phyloP scores from a whole-genome alignment of 2,329 filamentous ascomycete species.

The Fonsecaea pedrosoi region DNA sequence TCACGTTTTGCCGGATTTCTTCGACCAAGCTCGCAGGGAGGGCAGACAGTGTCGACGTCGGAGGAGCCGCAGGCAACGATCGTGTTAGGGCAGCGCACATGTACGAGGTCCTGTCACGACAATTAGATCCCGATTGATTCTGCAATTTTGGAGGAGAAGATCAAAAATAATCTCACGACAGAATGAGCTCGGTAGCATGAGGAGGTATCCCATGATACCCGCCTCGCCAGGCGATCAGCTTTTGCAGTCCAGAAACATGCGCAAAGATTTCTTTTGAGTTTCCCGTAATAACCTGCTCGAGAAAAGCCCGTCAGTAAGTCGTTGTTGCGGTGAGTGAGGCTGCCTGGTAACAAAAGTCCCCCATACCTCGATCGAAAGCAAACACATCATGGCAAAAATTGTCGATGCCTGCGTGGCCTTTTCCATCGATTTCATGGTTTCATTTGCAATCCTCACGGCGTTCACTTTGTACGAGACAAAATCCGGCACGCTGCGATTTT shows the following conservation, averaged over 20 bases:
- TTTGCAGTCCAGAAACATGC: slow-evolving; percentile 29
- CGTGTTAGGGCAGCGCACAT: slow-evolving; percentile 29
- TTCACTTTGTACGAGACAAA: slow-evolving; percentile 32
- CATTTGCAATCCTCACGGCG: slow-evolving; percentile 27
- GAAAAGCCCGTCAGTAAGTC: not conserved
- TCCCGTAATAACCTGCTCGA: slow-evolving; percentile 24
- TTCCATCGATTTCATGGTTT: slow-evolving; percentile 30
- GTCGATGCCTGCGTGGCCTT: slow-evolving; percentile 27
- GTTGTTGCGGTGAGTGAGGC: not conserved
- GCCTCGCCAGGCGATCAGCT: slow-evolving; percentile 28
- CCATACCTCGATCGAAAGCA: slow-evolving; percentile 28
- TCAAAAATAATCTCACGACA: slow-evolving; percentile 20
- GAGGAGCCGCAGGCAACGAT: slow-evolving; percentile 25
- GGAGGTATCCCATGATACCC: slow-evolving; percentile 28
- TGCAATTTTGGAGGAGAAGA: not conserved
- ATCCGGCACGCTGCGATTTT: slow-evolving; percentile 27
- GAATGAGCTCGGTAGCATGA: slow-evolving; percentile 26
- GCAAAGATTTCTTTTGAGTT: slow-evolving; percentile 29
- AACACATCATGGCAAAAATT: slow-evolving; percentile 31
- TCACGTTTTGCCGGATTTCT: slow-evolving; percentile 24
- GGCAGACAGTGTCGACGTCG: slow-evolving; percentile 22
- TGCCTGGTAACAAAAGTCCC: not conserved
- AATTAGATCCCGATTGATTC: slow-evolving; percentile 5
- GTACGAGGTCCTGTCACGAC: slow-evolving; percentile 22
- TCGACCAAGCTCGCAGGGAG: slow-evolving; percentile 20